These are phyloP conservation scores for Phallus indusiatus DNA, from an alignment of 768 basidiomycete species.

Conservation along the genomic window DNA sequence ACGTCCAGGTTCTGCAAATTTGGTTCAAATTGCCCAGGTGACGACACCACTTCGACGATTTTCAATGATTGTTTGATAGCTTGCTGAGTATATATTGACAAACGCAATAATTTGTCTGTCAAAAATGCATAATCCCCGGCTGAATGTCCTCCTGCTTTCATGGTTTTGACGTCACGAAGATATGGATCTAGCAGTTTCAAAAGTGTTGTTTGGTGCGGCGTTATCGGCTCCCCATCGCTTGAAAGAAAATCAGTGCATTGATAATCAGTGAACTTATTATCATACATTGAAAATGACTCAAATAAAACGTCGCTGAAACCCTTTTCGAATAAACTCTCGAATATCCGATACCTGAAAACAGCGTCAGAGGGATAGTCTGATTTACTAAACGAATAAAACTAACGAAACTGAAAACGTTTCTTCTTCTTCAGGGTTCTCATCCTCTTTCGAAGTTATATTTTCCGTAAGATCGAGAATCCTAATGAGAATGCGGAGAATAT, in stretches of 20 bases:
- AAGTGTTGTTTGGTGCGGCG: conserved; percentile 79
- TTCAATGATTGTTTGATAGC: conserved; percentile 43
- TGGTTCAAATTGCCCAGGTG: conserved; percentile 7
- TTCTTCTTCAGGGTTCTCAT: conserved; percentile 53
- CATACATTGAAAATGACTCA: conserved; percentile 47
- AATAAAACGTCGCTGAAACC: conserved; percentile 54
- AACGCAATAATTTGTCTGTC: conserved; percentile 47
- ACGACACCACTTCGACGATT: not conserved
- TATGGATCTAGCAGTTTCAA: conserved; percentile 84
- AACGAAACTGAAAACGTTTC: conserved; percentile 74
- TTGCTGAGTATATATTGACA: conserved; percentile 47
- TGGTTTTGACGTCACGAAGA: conserved; percentile 35
- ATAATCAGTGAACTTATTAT: conserved; percentile 2
- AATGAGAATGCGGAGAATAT: conserved; percentile 59
- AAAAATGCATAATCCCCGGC: conserved; percentile 34
- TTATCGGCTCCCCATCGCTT: conserved; percentile 62
- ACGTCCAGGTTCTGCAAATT: conserved; percentile 46
- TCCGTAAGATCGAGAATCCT: conserved; percentile 56
- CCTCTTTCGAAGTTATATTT: conserved; percentile 58
- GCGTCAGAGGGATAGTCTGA: not conserved
- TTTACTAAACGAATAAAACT: conserved; percentile 13
- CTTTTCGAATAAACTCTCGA: conserved; percentile 52
- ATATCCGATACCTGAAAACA: conserved; percentile 49
- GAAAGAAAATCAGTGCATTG: conserved; percentile 4
- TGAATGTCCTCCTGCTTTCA: not conserved